A percentile compares a stretch with the other conserved stretches of the same genome.
phyloP scores from a whole-genome alignment of 2,329 filamentous ascomycete species.

The Leptographium procerum region DNA sequence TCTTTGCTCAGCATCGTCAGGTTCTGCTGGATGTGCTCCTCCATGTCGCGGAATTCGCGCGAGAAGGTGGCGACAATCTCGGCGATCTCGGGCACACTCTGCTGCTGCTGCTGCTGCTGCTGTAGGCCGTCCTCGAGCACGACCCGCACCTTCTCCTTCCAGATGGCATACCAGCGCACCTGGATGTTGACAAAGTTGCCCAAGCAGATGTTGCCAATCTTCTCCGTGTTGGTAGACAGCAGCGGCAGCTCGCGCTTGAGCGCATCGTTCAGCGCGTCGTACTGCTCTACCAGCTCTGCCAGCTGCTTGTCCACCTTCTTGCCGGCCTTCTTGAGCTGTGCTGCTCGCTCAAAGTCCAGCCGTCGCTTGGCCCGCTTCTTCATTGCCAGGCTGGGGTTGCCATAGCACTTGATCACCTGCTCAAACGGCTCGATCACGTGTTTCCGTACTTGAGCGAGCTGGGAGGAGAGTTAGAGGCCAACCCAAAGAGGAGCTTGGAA shows the following conservation, averaged over 20 bases:
- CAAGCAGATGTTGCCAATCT: constrained; percentile 72
- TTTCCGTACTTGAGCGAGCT: constrained; percentile 56
- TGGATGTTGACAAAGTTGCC: constrained; percentile 79
- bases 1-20: constrained; percentile 63
- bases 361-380: constrained; percentile 91
- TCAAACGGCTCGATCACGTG: constrained; percentile 63
- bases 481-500: too few species aligned
- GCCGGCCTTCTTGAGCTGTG: constrained; percentile 64
- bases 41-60: constrained; percentile 64
- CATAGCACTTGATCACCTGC: constrained; percentile 41
- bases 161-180: constrained; percentile 68
- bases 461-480: constrained; percentile 16
- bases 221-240: constrained; percentile 70
- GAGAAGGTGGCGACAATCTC: constrained; percentile 71
- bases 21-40: constrained; percentile 52
- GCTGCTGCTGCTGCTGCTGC: constrained; percentile 9
- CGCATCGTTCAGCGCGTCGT: constrained; percentile 82
- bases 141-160: constrained; percentile 70
- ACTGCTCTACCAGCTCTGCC: constrained; percentile 74
- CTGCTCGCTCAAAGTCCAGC: constrained; percentile 74
- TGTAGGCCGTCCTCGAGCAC: constrained; percentile 52
- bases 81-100: constrained; percentile 50
- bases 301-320: constrained; percentile 84
- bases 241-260: constrained; percentile 85
- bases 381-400: constrained; percentile 78